Evolutionary conservation across 75 land plant genomes (phyloP).

Genomic region (Azolla pinnata): DNA sequence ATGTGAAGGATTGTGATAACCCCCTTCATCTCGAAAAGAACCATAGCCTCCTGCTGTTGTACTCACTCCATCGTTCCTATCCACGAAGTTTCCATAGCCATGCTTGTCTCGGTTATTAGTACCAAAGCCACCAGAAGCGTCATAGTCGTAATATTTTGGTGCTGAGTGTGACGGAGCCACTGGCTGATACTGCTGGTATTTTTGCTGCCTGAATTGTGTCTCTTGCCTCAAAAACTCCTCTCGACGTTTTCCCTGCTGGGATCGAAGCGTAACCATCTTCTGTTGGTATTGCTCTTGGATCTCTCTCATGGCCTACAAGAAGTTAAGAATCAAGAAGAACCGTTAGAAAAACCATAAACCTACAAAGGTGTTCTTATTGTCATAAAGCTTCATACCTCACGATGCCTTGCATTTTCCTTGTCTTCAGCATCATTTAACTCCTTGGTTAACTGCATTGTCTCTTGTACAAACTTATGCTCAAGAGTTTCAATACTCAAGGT

Average conservation of each 20-base stretch:
- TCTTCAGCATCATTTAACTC: conserved; percentile 76
- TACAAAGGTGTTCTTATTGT: not conserved
- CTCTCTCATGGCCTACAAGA: conserved; percentile 50
- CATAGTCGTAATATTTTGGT: conserved; percentile 6
- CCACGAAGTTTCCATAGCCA: not conserved
- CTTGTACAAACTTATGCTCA: conserved; percentile 63
- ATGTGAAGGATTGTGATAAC: conserved; percentile 4
- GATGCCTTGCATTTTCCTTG: conserved; percentile 72
- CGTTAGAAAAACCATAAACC: not conserved
- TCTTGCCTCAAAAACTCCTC: conserved; percentile 68
- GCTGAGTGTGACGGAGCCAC: not conserved
- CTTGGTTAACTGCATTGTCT: conserved; percentile 63
- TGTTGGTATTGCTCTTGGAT: conserved; percentile 75
- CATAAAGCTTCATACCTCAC: conserved; percentile 52
- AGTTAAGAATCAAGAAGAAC: not conserved
- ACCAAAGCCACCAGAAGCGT: not conserved
- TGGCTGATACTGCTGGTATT: conserved; percentile 42
- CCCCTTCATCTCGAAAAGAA: conserved; percentile 5
- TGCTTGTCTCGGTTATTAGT: not conserved
- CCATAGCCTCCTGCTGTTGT: conserved; percentile 4
- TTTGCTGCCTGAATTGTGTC: conserved; percentile 52
- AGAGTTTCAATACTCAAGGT: conserved; percentile 61
- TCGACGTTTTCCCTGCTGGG: conserved; percentile 52
- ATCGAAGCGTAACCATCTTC: conserved; percentile 47
- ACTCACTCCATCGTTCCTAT: conserved; percentile 1